Evolutionary conservation across 345 rosid species (phyloP).

Genomic region (Lagerstroemia speciosa): DNA sequence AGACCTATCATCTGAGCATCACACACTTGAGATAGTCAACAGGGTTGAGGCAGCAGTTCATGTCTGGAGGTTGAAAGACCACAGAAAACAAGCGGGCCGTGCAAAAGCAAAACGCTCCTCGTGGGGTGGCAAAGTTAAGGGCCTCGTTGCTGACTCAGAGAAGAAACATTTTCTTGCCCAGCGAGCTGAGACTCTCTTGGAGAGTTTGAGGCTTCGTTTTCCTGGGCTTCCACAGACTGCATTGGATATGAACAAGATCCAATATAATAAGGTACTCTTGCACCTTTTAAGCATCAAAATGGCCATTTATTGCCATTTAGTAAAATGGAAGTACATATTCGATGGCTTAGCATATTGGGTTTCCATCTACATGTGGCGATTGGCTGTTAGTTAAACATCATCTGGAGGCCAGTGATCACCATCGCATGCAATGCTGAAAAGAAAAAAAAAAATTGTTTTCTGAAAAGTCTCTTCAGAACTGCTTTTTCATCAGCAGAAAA

Average conservation of each 20-base stretch:
- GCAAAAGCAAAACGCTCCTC: constrained; percentile 40
- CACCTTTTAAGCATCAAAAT: not conserved
- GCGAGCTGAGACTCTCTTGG: constrained; percentile 70
- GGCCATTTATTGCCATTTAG: too few species aligned
- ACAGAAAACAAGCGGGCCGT: constrained; percentile 31
- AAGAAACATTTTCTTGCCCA: constrained; percentile 56
- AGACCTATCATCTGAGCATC: constrained; percentile 82
- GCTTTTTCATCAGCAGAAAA: too few species aligned
- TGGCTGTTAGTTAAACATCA: too few species aligned
- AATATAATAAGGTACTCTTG: constrained; percentile 60
- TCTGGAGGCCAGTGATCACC: too few species aligned
- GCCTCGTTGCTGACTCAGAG: constrained; percentile 51
- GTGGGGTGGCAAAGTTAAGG: constrained; percentile 92
- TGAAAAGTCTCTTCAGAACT: too few species aligned
- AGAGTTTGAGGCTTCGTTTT: constrained; percentile 67
- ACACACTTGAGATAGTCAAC: constrained; percentile 72
- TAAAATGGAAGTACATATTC: not conserved
- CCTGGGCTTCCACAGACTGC: constrained; percentile 95
- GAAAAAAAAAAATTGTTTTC: too few species aligned
- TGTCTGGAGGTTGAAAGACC: constrained; percentile 67
- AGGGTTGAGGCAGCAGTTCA: constrained; percentile 78
- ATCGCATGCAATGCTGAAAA: too few species aligned
- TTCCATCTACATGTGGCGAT: too few species aligned
- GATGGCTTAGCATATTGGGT: too few species aligned
- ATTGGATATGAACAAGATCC: constrained; percentile 94